These are phyloP conservation scores for Cryphonectria japonica DNA, from an alignment of 2,329 filamentous ascomycete species.

Conservation along the genomic window DNA sequence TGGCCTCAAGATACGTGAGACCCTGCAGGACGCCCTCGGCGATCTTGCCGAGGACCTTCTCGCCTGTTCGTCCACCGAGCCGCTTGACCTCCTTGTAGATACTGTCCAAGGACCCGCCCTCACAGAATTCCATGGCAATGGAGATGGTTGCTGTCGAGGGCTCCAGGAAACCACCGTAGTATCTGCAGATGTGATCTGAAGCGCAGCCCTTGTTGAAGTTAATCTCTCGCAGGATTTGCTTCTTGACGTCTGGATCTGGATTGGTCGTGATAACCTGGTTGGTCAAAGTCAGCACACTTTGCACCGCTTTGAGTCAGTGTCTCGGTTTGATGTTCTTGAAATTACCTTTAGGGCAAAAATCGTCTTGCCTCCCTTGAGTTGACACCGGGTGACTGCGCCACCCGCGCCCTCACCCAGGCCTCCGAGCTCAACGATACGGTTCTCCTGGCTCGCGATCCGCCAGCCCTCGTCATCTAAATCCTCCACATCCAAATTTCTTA, in stretches of 20 bases:
- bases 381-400: conserved; percentile 90
- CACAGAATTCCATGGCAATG: conserved; percentile 99
- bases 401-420: conserved; percentile 93
- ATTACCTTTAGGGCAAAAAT: conserved; percentile 92
- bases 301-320: conserved; percentile 27
- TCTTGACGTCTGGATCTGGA: conserved; percentile 96
- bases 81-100: conserved; percentile 98
- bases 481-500: conserved; percentile 84
- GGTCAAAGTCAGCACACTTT: conserved; percentile 25
- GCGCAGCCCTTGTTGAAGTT: conserved; percentile 98
- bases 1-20: conserved; percentile 90
- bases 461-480: conserved; percentile 94
- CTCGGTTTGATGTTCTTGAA: neutral
- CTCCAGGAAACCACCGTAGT: conserved; percentile 97
- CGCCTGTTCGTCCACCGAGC: conserved; percentile 89
- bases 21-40: conserved; percentile 93
- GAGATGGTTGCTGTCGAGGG: conserved; percentile 95
- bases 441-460: conserved; percentile 88
- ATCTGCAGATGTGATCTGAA: conserved; percentile 93
- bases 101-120: conserved; percentile 92
- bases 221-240: conserved; percentile 94
- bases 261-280: conserved; percentile 93
- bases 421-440: conserved; percentile 84
- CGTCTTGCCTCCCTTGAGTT: conserved; percentile 87
- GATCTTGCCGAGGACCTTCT: conserved; percentile 96